Evolutionary conservation across 257 asterid genomes (phyloP).

Genomic region (Solanum gracilifrons): DNA sequence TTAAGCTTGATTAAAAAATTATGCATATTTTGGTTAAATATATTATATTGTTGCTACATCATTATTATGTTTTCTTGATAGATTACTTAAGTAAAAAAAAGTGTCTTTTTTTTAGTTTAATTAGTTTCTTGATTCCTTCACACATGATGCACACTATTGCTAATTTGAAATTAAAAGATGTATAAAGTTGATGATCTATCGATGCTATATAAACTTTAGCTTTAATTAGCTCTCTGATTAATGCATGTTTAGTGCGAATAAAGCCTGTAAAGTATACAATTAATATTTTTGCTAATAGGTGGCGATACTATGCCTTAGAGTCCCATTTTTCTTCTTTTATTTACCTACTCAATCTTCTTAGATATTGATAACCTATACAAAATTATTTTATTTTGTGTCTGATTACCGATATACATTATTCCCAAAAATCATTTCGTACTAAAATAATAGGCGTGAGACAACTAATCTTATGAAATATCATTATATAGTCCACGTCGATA

Average conservation of each 20-base stretch:
- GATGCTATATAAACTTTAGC: background rate
- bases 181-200: background rate
- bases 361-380: background rate
- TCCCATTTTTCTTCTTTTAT: background rate
- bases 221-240: constrained; percentile 1
- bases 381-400: no score
- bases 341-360: background rate
- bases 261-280: background rate
- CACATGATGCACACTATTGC: background rate
- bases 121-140: background rate
- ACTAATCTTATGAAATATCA: background rate
- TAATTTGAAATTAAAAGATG: background rate
- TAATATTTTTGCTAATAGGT: background rate
- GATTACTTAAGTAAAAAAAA: background rate
- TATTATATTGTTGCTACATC: background rate
- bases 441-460: no score
- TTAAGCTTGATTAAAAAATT: background rate
- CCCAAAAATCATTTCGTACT: no score
- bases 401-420: background rate
- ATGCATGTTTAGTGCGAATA: background rate
- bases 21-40: background rate
- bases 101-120: background rate
- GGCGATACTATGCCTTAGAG: background rate
- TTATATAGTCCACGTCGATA: background rate
- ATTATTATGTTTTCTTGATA: background rate